Conservation (phyloP, 805 yeast species). For the Teunomyces panamensis region DNA sequence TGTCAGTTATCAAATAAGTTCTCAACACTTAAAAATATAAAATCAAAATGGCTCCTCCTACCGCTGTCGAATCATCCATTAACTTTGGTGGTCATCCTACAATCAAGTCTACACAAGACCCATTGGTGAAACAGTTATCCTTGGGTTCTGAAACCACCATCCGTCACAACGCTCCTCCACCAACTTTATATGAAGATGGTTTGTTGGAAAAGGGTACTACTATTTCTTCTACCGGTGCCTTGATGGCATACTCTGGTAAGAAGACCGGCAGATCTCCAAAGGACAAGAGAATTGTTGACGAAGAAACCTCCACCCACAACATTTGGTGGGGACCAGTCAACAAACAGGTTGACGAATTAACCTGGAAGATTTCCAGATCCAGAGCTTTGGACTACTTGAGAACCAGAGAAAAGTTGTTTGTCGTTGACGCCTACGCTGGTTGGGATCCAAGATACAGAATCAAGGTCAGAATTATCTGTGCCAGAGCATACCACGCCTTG, state of each 20-base stretch:
- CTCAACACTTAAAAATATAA: background rate
- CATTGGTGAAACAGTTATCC: slow-evolving; percentile 38
- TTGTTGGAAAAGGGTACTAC: slow-evolving; percentile 86
- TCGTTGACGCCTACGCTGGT: slow-evolving; percentile 96
- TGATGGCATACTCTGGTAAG: slow-evolving; percentile 91
- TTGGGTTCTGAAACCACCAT: slow-evolving; percentile 62
- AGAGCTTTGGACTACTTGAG: slow-evolving; percentile 96
- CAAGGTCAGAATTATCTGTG: slow-evolving; percentile 93
- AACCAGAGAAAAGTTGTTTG: slow-evolving; percentile 90
- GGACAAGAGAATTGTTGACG: slow-evolving; percentile 97
- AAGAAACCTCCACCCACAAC: slow-evolving; percentile 74
- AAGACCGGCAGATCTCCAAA: slow-evolving; percentile 98
- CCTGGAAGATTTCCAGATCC: slow-evolving; percentile 93
- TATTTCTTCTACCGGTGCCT: slow-evolving; percentile 88
- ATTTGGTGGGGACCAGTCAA: slow-evolving; percentile 99
- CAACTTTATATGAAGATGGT: slow-evolving; percentile 93
- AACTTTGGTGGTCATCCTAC: slow-evolving; percentile 40
- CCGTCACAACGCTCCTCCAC: slow-evolving; percentile 91
- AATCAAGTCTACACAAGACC: slow-evolving; percentile 39
- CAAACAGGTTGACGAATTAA: slow-evolving; percentile 87
- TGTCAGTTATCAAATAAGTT: background rate
- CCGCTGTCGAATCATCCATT: slow-evolving; percentile 44
- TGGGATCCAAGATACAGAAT: slow-evolving; percentile 98
- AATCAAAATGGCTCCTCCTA: slow-evolving; percentile 39
- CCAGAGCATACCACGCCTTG: slow-evolving; percentile 96